These are phyloP conservation scores for Neospermospora avenae DNA, from an alignment of 2,329 filamentous ascomycete genomes.

Conservation along the genomic window DNA sequence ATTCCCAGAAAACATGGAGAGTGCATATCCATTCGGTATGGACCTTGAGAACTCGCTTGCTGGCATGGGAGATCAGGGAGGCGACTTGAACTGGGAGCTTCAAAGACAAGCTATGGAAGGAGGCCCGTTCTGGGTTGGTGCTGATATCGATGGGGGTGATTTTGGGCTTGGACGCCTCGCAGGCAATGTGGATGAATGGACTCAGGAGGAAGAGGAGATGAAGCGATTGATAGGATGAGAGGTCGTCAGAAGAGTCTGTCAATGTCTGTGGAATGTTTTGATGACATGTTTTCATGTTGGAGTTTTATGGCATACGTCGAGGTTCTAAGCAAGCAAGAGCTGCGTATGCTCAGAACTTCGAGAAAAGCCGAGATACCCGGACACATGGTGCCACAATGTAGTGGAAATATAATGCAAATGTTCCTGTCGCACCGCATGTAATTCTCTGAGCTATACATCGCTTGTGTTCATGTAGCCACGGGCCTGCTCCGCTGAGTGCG, in stretches of 20 bases:
- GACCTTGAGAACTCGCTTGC: not conserved
- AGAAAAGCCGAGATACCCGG: not conserved
- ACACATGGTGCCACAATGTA: not conserved
- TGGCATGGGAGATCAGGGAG: slow-evolving; percentile 6
- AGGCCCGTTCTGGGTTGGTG: slow-evolving; percentile 33
- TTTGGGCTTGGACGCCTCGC: not conserved
- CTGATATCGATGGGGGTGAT: slow-evolving; percentile 13
- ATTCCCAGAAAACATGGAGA: not conserved
- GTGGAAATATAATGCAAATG: no score
- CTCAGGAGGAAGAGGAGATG: slow-evolving; percentile 31
- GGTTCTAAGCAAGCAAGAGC: slow-evolving; percentile 3
- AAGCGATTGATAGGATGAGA: slow-evolving; percentile 28
- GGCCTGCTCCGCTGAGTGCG: no score
- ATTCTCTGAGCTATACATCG: no score
- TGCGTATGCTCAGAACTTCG: not conserved
- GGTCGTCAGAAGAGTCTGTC: not conserved
- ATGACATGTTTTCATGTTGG: not conserved
- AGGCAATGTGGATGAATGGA: slow-evolving; percentile 21
- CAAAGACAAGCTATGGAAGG: slow-evolving; percentile 23
- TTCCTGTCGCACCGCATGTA: no score
- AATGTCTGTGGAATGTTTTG: not conserved
- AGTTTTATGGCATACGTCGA: not conserved
- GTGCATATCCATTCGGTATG: not conserved
- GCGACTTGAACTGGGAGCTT: slow-evolving; percentile 31
- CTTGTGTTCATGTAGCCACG: no score